Conservation (phyloP, 2,329 filamentous ascomycete genomes). For the Nemania bipapillata region DNA sequence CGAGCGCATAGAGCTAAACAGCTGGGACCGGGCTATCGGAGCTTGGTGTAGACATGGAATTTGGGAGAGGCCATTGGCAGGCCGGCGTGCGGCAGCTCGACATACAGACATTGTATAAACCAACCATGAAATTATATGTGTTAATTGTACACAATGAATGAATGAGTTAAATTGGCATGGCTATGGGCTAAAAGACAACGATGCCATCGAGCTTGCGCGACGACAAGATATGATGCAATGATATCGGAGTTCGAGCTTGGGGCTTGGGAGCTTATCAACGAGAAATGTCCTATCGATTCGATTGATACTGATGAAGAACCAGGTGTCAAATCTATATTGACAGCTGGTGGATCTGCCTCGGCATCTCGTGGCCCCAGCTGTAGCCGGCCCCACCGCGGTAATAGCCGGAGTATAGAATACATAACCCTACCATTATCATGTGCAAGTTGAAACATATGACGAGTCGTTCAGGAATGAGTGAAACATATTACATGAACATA, state of each 20-base stretch:
- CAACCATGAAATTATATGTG: neutral
- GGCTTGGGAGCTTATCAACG: neutral
- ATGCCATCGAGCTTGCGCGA: neutral
- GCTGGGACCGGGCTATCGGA: constrained; percentile 22
- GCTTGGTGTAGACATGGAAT: constrained; percentile 39
- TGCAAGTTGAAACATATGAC: constrained; percentile 19
- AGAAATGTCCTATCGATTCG: constrained; percentile 14
- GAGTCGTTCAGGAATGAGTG: constrained; percentile 1
- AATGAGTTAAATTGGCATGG: neutral
- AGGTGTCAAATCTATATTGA: neutral
- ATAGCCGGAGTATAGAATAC: neutral
- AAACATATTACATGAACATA: constrained; percentile 3
- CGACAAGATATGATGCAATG: neutral
- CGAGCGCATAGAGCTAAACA: constrained; percentile 24
- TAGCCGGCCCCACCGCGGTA: neutral
- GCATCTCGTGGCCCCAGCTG: constrained; percentile 10
- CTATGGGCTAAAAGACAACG: neutral
- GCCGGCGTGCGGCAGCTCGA: constrained; percentile 37
- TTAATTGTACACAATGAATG: neutral
- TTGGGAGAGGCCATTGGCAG: constrained; percentile 33
- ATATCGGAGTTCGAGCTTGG: neutral
- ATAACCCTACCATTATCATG: neutral
- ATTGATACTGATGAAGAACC: constrained; percentile 4
- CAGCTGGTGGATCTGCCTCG: constrained; percentile 23
- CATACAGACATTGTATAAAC: constrained; percentile 39